phyloP scores from a whole-genome alignment of 495 filamentous ascomycete species.

The Cryomyces antarcticus region DNA sequence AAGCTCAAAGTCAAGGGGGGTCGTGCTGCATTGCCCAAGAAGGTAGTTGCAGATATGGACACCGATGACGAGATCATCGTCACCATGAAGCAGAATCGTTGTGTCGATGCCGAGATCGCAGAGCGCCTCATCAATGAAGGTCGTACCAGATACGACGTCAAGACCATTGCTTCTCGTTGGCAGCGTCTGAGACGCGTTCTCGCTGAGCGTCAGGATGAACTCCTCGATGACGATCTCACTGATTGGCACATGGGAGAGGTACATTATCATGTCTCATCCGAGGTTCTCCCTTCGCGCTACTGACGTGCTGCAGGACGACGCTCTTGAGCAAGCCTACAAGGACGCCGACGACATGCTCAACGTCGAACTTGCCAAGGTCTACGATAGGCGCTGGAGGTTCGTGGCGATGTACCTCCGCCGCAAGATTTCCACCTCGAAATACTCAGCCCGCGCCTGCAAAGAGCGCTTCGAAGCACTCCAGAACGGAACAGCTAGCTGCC shows the following conservation, averaged over 20 bases:
- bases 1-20: background rate
- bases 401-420: slow-evolving; percentile 8
- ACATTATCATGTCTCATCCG: background rate
- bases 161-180: slow-evolving; percentile 22
- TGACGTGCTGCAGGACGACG: slow-evolving; percentile 9
- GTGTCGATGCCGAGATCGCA: slow-evolving; percentile 13
- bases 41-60: slow-evolving; percentile 12
- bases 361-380: slow-evolving; percentile 9
- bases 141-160: slow-evolving; percentile 12
- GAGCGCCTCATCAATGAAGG: slow-evolving; percentile 14
- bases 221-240: slow-evolving; percentile 16
- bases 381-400: slow-evolving; percentile 9
- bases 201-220: slow-evolving; percentile 13
- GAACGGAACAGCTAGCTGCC: slow-evolving; percentile 12
- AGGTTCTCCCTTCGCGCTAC: background rate
- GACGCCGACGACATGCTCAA: slow-evolving; percentile 9
- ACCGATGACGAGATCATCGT: slow-evolving; percentile 21
- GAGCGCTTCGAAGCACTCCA: slow-evolving; percentile 13
- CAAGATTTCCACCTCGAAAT: slow-evolving; percentile 5
- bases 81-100: slow-evolving; percentile 16
- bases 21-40: slow-evolving; percentile 6
- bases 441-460: slow-evolving; percentile 13
- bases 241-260: slow-evolving; percentile 22
- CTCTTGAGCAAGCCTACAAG: slow-evolving; percentile 9
- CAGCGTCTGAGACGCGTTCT: slow-evolving; percentile 13